These are phyloP conservation scores for Sugiyamaella paludigena DNA, from an alignment of 1,139 yeast genomes.

Conservation along the genomic window DNA sequence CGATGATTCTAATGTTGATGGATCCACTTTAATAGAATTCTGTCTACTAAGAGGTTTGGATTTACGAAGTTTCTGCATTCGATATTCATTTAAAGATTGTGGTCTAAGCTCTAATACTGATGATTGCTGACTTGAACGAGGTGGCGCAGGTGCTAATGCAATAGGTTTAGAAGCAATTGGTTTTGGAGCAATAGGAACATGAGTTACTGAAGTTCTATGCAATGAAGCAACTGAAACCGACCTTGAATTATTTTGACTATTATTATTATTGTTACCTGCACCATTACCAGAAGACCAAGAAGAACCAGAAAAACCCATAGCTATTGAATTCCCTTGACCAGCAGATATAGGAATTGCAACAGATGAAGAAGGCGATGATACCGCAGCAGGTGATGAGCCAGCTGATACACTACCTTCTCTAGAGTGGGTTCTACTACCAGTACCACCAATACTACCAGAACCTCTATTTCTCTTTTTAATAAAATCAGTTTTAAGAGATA, in stretches of 20 bases:
- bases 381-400: conserved; percentile 4
- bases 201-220: conserved; percentile 13
- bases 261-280: background rate
- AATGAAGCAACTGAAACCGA: conserved; percentile 10
- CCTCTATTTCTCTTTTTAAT: conserved; percentile 68
- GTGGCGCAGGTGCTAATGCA: conserved; percentile 28
- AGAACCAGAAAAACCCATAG: background rate
- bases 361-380: conserved; percentile 3
- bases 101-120: conserved; percentile 18
- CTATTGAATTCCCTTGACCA: background rate
- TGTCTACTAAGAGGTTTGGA: conserved; percentile 11
- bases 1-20: too few relatives aligned
- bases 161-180: conserved; percentile 29
- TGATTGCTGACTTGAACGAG: conserved; percentile 10
- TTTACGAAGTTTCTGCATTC: conserved; percentile 17
- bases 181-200: conserved; percentile 32
- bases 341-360: conserved; percentile 16
- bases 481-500: conserved; percentile 86
- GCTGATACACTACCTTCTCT: conserved; percentile 10
- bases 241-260: too few relatives aligned
- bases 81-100: conserved; percentile 21
- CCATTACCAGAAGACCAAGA: conserved; percentile 1
- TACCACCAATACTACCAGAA: conserved; percentile 8
- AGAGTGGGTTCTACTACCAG: conserved; percentile 1
- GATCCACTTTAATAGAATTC: conserved; percentile 5